Base-by-base conservation (phyloP, 129 eudicot species). In the Arctium lappa region DNA sequence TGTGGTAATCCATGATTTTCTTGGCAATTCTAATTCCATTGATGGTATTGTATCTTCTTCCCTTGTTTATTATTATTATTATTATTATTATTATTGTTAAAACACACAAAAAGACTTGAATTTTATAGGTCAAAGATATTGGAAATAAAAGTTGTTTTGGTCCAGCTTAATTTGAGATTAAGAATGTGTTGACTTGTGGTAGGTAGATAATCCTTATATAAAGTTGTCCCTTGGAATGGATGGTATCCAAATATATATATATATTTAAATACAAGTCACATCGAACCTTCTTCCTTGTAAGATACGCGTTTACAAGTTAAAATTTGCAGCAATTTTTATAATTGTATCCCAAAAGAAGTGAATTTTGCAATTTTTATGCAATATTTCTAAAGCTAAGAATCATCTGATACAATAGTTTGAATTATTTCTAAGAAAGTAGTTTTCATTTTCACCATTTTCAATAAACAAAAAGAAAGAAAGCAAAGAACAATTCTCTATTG, bases 21-120 rank as follows among this genome's bases (percentile, higher is more conserved):
- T 34, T 62, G 72, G 77, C 79, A 74, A 77, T 74, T 83, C 78
- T 79, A 72, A 72, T 79, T 82, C 74, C 48, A 44, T 77, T 81
- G 33, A 48, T 62, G 81, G 80, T 48, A 50, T 82, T 76, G 9
- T 33, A 48, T 29, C 13, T 72, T 80, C 77, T 70, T 80, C 5
- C 1, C 6, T 60, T 56, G 29, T 4, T 60, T 18, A 60, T 60
- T 60, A n/a, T 15, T 56, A 15, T n/a, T n/a, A n/a, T n/a, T 50
- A 13, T 53, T 53, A 53, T 60, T 60, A n/a, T 15, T 3, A 60
- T 53, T 60, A 5, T 60, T 16, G 18, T 10, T 60, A 9, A 2
- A 46, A 16, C 22, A 60, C 68, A n/a, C 29, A 60, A 5, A 60
- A 60, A 60, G 68, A 60, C 68, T 60, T 16, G 68, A 60, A 13